Conservation (phyloP, 2,329 filamentous ascomycete genomes). For the Hyphodiscus sp. region DNA sequence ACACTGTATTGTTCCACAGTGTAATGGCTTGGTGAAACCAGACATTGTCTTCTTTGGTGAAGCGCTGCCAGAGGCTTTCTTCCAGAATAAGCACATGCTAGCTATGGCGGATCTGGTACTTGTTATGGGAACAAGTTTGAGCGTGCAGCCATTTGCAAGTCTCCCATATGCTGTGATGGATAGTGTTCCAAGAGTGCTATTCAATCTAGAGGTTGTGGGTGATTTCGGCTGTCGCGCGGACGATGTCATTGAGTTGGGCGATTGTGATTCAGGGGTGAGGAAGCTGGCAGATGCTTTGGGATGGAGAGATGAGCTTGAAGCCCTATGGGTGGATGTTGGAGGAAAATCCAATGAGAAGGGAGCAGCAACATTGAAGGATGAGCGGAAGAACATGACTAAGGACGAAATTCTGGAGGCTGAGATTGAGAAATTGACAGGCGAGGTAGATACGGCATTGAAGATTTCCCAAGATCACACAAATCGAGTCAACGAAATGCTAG, state of each 20-base stretch:
- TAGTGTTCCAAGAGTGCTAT: constrained; percentile 67
- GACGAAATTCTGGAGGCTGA: constrained; percentile 42
- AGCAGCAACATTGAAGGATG: constrained; percentile 9
- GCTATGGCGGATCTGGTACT: constrained; percentile 68
- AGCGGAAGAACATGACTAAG: constrained; percentile 27
- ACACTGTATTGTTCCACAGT: constrained; percentile 53
- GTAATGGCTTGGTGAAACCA: constrained; percentile 70
- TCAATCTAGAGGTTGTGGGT: constrained; percentile 83
- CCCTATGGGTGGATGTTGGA: constrained; percentile 62
- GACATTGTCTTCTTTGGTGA: constrained; percentile 85
- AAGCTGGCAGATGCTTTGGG: constrained; percentile 73
- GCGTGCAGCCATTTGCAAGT: constrained; percentile 82
- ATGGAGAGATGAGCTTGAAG: constrained; percentile 79
- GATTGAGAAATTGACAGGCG: constrained; percentile 31
- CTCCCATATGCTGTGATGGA: constrained; percentile 60
- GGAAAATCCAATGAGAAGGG: constrained; percentile 48
- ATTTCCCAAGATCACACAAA: constrained; percentile 27
- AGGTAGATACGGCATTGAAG: constrained; percentile 30
- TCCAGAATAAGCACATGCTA: constrained; percentile 48
- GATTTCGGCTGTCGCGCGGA: constrained; percentile 69
- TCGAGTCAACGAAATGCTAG: constrained; percentile 22
- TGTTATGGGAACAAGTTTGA: constrained; percentile 82
- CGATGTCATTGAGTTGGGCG: constrained; percentile 76
- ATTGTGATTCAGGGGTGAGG: constrained; percentile 77
- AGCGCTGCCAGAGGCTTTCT: constrained; percentile 58